A percentile compares a stretch with the other conserved stretches of the same genome.
Evolutionary conservation across 129 eudicot species (phyloP).

Genomic region (Lonicera japonica): DNA sequence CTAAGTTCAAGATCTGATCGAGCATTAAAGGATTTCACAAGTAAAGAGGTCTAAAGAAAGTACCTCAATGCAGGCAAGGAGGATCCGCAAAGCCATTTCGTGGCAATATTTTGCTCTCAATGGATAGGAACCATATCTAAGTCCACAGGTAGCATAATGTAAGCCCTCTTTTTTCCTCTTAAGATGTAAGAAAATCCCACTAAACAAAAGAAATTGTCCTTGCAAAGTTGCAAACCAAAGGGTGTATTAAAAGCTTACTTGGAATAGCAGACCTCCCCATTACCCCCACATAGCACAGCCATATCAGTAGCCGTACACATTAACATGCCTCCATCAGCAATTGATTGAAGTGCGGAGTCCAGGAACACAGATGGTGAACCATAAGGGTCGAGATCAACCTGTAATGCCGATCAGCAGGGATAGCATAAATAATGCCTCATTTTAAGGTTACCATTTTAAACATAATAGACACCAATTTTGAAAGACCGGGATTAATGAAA

Average conservation of each 20-base stretch:
- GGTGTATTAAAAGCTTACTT: conserved; percentile 44
- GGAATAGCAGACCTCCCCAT: conserved; percentile 99
- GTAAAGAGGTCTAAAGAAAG: background rate
- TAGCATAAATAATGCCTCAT: background rate
- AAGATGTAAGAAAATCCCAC: no score
- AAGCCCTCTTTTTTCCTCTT: conserved; percentile 9
- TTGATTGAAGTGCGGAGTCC: conserved; percentile 96
- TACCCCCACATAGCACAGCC: conserved; percentile 98
- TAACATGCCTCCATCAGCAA: conserved; percentile 93
- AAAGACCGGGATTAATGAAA: background rate
- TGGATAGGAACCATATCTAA: conserved; percentile 94
- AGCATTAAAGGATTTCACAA: background rate
- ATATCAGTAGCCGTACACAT: conserved; percentile 99
- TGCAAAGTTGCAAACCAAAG: background rate
- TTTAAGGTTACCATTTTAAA: background rate
- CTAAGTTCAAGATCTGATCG: background rate
- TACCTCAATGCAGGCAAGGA: conserved; percentile 98
- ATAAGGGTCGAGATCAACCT: conserved; percentile 99
- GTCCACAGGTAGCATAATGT: conserved; percentile 12
- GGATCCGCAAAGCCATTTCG: conserved; percentile 94
- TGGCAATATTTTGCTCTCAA: conserved; percentile 90
- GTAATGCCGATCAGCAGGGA: conserved; percentile 7
- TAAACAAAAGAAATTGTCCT: no score
- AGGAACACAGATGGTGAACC: conserved; percentile 96
- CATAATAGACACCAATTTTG: background rate